phyloP scores from a whole-genome alignment of 345 rosid species.

The Eucalyptus sideroxylon region DNA sequence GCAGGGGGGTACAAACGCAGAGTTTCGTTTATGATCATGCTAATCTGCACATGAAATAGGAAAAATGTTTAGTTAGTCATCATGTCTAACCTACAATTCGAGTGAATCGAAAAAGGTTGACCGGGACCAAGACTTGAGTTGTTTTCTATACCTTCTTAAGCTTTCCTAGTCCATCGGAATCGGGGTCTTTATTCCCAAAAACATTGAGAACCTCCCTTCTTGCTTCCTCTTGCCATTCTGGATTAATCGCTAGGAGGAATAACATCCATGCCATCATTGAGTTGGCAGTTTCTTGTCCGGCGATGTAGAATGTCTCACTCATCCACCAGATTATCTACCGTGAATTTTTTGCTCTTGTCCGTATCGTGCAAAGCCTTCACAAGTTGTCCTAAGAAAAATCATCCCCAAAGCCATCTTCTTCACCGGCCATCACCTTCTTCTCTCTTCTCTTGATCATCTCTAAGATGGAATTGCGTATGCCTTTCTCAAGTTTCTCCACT shows the following conservation, averaged over 20 bases:
- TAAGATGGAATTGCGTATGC: neutral
- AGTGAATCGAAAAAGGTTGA: neutral
- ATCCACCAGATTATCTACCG: conserved; percentile 2
- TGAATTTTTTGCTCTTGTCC: neutral
- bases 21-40: conserved; percentile 10
- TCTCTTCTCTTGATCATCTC: conserved; percentile 7
- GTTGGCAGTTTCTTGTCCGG: conserved; percentile 20
- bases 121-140: neutral
- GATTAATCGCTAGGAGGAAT: conserved; percentile 17
- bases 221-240: conserved; percentile 30
- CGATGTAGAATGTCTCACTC: conserved; percentile 30
- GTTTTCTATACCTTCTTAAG: conserved; percentile 12
- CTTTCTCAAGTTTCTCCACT: neutral
- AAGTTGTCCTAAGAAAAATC: conserved; percentile 19
- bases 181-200: conserved; percentile 16
- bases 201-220: conserved; percentile 13
- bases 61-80: neutral
- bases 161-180: conserved; percentile 7
- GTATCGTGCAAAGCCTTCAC: conserved; percentile 1
- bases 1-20: conserved; percentile 21
- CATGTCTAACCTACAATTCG: neutral
- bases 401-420: neutral
- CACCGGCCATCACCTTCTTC: neutral
- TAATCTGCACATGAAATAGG: neutral
- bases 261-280: conserved; percentile 15